Evolutionary conservation across 352 stramenopile species (phyloP), one percentile per base, ranked within the genome.

Genomic region (Vaucheria bursata): DNA sequence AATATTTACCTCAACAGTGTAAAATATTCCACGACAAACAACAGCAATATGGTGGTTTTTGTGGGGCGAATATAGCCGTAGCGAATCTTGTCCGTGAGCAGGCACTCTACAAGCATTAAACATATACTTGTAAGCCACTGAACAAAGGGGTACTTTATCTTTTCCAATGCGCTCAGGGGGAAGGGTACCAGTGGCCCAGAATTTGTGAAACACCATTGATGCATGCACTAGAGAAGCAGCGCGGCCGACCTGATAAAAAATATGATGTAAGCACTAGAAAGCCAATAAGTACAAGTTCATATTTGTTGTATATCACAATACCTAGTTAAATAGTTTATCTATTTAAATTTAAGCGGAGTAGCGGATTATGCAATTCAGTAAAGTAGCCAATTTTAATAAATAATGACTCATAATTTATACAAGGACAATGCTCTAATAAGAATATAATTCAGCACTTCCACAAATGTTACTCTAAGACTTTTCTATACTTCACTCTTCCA

Each of bases 91-190:
- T 8, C 33, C 34, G 5, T 18, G 6, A 29, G 5, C 4, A 34
- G 59, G 59, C 12, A 69, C 34, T 69, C 59, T 69, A 38, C 34
- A 69, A 12, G 59, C 39, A 50, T 50, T 50, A 12, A 50, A 95
- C 89, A 95, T 94, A 87, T 93, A 95, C 87, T 94, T 95, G 87
- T 94, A 95, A 35, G 91, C 90, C 0, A 89, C 94, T 1, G 91
- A 89, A 84, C 92, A 97, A 8, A 97, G 78, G 1, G 92, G 91
- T 52, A 87, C 96, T 74, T 94, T 90, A 67, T 92, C 91, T 52
- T 88, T 86, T 37, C 93, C 92, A 8, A 97, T 88, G 45, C 87
- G 91, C 77, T 97, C 93, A 1, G 90, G 87, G 74, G 91, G 87
- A 3, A 97, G 81, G 65, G 82, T 84, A 31, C 93, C 93, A 39